Conservation (phyloP, 352 stramenopile species). For the Phytophthora boehmeriae region DNA sequence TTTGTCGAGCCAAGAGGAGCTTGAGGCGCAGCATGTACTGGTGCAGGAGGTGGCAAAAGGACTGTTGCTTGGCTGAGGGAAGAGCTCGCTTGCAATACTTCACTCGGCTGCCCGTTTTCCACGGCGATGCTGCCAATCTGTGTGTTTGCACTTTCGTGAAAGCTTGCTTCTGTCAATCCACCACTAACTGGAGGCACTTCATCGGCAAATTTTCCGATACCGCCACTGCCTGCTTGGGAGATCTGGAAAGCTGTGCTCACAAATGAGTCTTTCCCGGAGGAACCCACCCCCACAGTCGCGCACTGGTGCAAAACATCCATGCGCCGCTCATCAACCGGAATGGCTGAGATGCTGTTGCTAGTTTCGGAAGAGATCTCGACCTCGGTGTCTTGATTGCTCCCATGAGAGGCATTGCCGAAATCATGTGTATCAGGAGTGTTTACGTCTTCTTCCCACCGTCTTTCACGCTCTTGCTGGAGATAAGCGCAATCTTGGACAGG, state of each 20-base stretch:
- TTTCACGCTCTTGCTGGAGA: slow-evolving; percentile 62
- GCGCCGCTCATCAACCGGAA: slow-evolving; percentile 55
- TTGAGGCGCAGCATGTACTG: slow-evolving; percentile 5
- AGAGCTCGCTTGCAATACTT: not conserved
- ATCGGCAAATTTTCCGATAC: slow-evolving; percentile 12
- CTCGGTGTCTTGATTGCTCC: slow-evolving; percentile 35
- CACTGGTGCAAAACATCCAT: slow-evolving; percentile 79
- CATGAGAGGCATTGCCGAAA: slow-evolving; percentile 3
- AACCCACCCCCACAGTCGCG: slow-evolving; percentile 55
- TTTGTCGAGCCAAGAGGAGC: not conserved
- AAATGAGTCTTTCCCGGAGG: slow-evolving; percentile 49
- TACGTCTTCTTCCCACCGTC: slow-evolving; percentile 70
- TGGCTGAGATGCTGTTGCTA: slow-evolving; percentile 14
- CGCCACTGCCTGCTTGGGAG: slow-evolving; percentile 15
- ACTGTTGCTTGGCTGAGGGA: not conserved
- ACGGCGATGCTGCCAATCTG: not conserved
- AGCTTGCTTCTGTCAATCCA: no score
- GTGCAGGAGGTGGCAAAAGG: slow-evolving; percentile 14
- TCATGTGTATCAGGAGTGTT: slow-evolving; percentile 33
- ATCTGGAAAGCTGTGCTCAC: slow-evolving; percentile 52
- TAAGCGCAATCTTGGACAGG: slow-evolving; percentile 65
- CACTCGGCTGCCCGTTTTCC: not conserved
- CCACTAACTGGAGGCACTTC: not conserved
- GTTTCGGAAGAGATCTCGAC: not conserved
- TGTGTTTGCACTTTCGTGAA: not conserved